Evolutionary conservation across 108 stramenopile genomes (phyloP).

Genomic region (Nannochloropsis salina): DNA sequence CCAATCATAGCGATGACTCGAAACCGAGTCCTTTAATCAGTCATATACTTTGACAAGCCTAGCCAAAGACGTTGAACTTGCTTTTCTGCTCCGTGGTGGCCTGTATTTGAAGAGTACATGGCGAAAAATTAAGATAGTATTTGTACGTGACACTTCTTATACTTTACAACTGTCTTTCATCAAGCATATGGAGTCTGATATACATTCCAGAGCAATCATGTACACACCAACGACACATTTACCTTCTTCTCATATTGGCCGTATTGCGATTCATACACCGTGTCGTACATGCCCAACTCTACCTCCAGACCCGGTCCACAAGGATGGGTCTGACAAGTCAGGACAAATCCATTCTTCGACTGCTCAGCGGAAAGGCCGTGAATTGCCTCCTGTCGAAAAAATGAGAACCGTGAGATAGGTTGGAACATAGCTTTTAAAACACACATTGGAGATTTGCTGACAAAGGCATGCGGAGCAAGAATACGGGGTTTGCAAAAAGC

Average conservation of each 20-base stretch:
- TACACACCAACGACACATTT: slow-evolving; percentile 9
- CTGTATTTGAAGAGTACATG: background rate
- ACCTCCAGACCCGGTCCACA: slow-evolving; percentile 48
- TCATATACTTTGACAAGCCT: background rate
- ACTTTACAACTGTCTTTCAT: background rate
- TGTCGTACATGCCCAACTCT: slow-evolving; percentile 46
- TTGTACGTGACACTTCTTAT: background rate
- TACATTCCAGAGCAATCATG: slow-evolving; percentile 36
- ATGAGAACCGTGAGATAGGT: too few species aligned
- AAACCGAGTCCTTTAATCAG: too few species aligned
- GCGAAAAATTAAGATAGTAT: too few species aligned
- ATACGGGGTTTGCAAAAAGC: too few species aligned
- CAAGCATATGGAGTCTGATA: background rate
- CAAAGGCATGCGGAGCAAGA: too few species aligned
- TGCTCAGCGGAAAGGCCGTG: slow-evolving; percentile 8
- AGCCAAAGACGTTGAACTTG: slow-evolving; percentile 20
- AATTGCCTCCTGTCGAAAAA: background rate
- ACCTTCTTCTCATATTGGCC: slow-evolving; percentile 40
- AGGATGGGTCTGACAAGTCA: slow-evolving; percentile 48
- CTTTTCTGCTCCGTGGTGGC: slow-evolving; percentile 19
- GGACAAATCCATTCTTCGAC: slow-evolving; percentile 29
- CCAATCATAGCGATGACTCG: too few species aligned
- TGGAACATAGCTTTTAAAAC: too few species aligned
- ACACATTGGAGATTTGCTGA: too few species aligned
- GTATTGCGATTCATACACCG: slow-evolving; percentile 47